Percentiles rank a stretch among this genome's conserved stretches.
These are phyloP conservation scores for Globisporangium carolinianum DNA, from an alignment of 352 stramenopile species.

Conservation along the genomic window DNA sequence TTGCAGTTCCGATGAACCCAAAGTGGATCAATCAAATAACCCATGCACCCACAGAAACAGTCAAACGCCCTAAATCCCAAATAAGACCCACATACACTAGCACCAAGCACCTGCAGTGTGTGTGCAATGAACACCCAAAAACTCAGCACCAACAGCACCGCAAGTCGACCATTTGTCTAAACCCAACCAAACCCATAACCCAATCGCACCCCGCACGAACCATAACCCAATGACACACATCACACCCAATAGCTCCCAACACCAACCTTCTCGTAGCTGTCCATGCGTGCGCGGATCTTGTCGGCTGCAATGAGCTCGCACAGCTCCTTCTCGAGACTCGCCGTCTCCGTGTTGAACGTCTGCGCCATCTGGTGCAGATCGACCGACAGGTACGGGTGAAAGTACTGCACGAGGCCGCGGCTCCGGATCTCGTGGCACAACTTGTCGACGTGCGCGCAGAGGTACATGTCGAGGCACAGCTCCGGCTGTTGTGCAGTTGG, in stretches of 20 bases:
- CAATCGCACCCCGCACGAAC: too few species aligned
- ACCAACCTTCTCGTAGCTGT: slow-evolving; percentile 84
- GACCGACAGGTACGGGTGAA: slow-evolving; percentile 83
- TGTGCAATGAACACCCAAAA: too few species aligned
- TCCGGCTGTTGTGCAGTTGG: slow-evolving; percentile 28
- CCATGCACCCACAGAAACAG: too few species aligned
- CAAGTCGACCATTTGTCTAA: not conserved
- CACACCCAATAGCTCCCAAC: too few species aligned
- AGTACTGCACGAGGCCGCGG: slow-evolving; percentile 86
- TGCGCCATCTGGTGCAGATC: slow-evolving; percentile 82
- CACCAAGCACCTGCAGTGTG: too few species aligned
- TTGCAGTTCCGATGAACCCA: too few species aligned
- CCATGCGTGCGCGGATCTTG: slow-evolving; percentile 77
- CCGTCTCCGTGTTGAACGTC: slow-evolving; percentile 66
- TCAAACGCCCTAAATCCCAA: too few species aligned
- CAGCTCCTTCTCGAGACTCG: slow-evolving; percentile 69
- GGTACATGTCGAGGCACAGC: slow-evolving; percentile 74
- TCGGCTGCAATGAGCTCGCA: slow-evolving; percentile 66
- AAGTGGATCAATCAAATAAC: too few species aligned
- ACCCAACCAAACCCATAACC: too few species aligned
- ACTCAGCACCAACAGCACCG: too few species aligned
- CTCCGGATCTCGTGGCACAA: slow-evolving; percentile 80
- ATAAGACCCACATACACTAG: too few species aligned
- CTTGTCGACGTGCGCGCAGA: slow-evolving; percentile 63
- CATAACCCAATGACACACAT: too few species aligned